phyloP scores from a whole-genome alignment of 2,329 filamentous ascomycete genomes.

The Curvularia sp. region DNA sequence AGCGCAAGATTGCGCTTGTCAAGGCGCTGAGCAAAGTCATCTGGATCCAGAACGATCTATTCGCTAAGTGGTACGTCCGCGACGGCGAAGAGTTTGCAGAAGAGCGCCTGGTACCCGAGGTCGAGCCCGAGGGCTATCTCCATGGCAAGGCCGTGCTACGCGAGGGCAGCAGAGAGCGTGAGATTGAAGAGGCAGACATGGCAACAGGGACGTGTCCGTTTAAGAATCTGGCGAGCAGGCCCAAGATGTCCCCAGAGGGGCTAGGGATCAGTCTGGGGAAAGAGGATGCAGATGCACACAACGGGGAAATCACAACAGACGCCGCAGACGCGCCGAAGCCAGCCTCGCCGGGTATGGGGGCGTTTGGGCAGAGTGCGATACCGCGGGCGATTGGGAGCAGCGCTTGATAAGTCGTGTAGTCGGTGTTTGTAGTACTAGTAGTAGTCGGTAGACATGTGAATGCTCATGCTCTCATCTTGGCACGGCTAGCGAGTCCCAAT shows the following conservation, averaged over 20 bases:
- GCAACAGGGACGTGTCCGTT: conserved; percentile 40
- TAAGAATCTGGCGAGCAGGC: conserved; percentile 33
- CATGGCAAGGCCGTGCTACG: conserved; percentile 46
- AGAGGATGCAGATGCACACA: neutral
- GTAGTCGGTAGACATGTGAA: neutral
- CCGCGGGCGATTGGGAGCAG: conserved; percentile 26
- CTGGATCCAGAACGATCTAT: conserved; percentile 87
- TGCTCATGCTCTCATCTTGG: neutral
- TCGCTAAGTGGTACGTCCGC: conserved; percentile 80
- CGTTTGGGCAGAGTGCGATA: conserved; percentile 16
- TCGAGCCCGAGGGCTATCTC: conserved; percentile 48
- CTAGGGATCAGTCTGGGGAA: conserved; percentile 21
- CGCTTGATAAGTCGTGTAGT: conserved; percentile 9
- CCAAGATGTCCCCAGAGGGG: conserved; percentile 9
- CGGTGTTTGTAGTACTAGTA: too few species aligned
- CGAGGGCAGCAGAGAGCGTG: conserved; percentile 39
- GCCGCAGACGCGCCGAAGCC: conserved; percentile 17
- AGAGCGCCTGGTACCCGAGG: conserved; percentile 50
- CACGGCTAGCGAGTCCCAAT: neutral
- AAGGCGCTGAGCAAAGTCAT: conserved; percentile 81
- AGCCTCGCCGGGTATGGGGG: conserved; percentile 17
- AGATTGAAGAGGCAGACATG: conserved; percentile 35
- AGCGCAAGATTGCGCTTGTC: conserved; percentile 74
- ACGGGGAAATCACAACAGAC: conserved; percentile 14
- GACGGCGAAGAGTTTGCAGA: conserved; percentile 68